Base-by-base conservation (phyloP, 2,329 filamentous ascomycete genomes). In the Clarireedia sp. region DNA sequence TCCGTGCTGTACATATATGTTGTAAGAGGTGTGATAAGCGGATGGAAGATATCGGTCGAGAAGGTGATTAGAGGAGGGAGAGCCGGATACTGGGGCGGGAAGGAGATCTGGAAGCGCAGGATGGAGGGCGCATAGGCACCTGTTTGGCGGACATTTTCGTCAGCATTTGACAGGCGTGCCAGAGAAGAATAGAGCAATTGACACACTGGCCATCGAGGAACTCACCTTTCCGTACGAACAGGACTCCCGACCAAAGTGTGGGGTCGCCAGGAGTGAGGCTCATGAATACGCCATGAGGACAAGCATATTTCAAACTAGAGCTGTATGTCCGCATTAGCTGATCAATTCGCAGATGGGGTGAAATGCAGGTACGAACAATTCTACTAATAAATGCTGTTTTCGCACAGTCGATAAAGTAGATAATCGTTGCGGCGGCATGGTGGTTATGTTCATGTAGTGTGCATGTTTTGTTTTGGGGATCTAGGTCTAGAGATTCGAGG, bases 41-140 rank as follows among this genome's bases (percentile, higher is more conserved):
- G 92, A 69, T 99, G 92, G 70, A 97, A 99, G 63, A 97, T 86
- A 69, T 97, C 92, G 63, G 89, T 95, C 46, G 83, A 81, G 71
- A 99, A 96, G 54, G 86, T 92, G 62, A 99, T 82, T 17, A 91
- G 77, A 9, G 94, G 94, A 50, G 92, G 89, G 19, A 89, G 74
- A 51, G 78, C 74, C 12, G 92, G 92, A 69, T 95, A 96, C 40
- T 80, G 78, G 58, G 86, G 78, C 37, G 91, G 89, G 66, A 97
- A 97, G 23, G 85, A 86, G 61, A 97, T 87, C 63, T 94, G 86
- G 72, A 97, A 95, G 65, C 91, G 87, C 60, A 97, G 80, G 64
- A 96, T 81, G 47, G 90, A 89, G 57, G 88, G 85, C 19, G 89
- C 80, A 73, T 96, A 99, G 17, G 94, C 92, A 45, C 92, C 92